These are phyloP conservation scores for Lycium barbarum DNA, from an alignment of 257 asterid genomes.

Conservation along the genomic window DNA sequence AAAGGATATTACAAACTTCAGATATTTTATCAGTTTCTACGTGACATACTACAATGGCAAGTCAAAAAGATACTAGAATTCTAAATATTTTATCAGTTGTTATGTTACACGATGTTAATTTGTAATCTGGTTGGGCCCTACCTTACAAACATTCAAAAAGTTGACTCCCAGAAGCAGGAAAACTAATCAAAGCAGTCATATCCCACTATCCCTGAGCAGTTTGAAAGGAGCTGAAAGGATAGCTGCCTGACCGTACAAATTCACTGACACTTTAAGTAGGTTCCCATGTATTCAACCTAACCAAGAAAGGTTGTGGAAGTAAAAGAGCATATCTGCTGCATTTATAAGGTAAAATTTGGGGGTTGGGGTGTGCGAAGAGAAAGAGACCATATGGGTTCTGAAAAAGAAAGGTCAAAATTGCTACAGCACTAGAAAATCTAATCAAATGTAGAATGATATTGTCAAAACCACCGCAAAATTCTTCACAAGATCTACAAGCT, in stretches of 20 bases:
- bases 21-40: not conserved
- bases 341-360: not conserved
- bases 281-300: not conserved
- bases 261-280: not conserved
- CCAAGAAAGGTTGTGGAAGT: not conserved
- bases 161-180: not conserved
- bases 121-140: not conserved
- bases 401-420: not conserved
- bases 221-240: constrained; percentile 4
- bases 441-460: not conserved
- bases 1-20: not conserved
- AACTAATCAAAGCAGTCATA: constrained; percentile 1
- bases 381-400: not conserved
- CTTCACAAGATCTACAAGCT: not conserved
- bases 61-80: constrained; percentile 9
- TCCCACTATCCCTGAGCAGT: not conserved
- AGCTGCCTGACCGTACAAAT: not conserved
- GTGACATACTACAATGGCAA: not conserved
- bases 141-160: not conserved
- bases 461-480: not conserved
- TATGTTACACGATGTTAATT: not conserved
- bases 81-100: not conserved
- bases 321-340: not conserved
- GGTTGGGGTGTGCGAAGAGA: not conserved
- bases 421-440: not conserved